Evolutionary conservation across 164 flowering plant species (phyloP).

Genomic region (Malania oleifera): DNA sequence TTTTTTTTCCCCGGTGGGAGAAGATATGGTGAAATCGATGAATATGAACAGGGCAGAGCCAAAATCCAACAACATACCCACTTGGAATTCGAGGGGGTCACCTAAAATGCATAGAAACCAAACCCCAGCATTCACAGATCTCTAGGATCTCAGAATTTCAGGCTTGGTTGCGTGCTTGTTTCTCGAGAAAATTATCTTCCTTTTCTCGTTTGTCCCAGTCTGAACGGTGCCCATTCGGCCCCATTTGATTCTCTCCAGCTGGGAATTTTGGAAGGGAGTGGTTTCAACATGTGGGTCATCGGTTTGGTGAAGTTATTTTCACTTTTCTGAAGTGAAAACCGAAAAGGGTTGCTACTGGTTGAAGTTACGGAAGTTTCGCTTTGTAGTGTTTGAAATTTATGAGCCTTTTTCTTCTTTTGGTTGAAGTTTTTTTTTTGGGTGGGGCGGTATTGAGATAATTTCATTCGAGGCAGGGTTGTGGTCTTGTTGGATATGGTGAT

Average conservation of each 20-base stretch:
- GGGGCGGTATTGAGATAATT: slow-evolving; percentile 5
- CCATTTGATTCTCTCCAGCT: slow-evolving; percentile 16
- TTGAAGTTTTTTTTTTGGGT: slow-evolving; percentile 1
- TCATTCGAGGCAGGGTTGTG: slow-evolving; percentile 17
- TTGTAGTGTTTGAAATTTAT: slow-evolving; percentile 17
- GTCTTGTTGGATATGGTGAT: slow-evolving; percentile 19
- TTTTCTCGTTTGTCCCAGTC: slow-evolving; percentile 16
- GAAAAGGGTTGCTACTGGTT: slow-evolving; percentile 8
- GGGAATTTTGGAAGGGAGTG: slow-evolving; percentile 5
- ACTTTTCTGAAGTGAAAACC: background rate
- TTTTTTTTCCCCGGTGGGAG: slow-evolving; percentile 5
- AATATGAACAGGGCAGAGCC: slow-evolving; percentile 15
- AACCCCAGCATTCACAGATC: slow-evolving; percentile 37
- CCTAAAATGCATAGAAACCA: slow-evolving; percentile 7
- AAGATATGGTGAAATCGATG: slow-evolving; percentile 11
- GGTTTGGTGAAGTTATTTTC: background rate
- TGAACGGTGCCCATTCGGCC: slow-evolving; percentile 12
- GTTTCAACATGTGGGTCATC: slow-evolving; percentile 19
- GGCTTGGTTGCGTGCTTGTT: slow-evolving; percentile 19
- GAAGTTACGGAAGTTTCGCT: slow-evolving; percentile 9
- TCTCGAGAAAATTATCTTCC: slow-evolving; percentile 29
- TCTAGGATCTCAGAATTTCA: slow-evolving; percentile 51
- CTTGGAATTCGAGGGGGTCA: slow-evolving; percentile 33
- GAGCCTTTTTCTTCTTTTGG: background rate
- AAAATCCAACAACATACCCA: slow-evolving; percentile 26